phyloP scores from a whole-genome alignment of 257 asterid species.

The Lycium ferocissimum region DNA sequence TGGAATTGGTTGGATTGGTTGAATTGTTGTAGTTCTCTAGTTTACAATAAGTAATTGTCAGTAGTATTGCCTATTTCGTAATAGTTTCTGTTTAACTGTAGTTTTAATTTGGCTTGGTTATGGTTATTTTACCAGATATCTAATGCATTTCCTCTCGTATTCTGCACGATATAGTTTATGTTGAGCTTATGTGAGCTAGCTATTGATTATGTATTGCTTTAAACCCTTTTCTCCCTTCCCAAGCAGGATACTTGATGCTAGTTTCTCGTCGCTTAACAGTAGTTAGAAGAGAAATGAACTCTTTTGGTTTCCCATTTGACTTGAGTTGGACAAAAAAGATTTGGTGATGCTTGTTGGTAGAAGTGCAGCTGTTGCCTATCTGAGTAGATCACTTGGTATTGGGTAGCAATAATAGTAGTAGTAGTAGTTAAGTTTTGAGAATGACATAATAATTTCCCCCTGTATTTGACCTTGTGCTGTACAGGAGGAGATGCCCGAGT shows the following conservation, averaged over 20 bases:
- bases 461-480: constrained; percentile 82
- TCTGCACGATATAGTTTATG: constrained; percentile 49
- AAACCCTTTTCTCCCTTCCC: constrained; percentile 24
- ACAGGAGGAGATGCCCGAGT: constrained; percentile 65
- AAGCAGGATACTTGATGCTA: constrained; percentile 27
- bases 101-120: constrained; percentile 55
- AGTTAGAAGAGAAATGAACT: neutral
- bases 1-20: constrained; percentile 62
- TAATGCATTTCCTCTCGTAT: constrained; percentile 46
- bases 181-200: constrained; percentile 29
- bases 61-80: constrained; percentile 47
- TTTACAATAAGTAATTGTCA: constrained; percentile 58
- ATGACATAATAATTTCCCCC: constrained; percentile 63
- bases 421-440: constrained; percentile 62
- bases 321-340: constrained; percentile 16
- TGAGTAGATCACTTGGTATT: constrained; percentile 50
- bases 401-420: constrained; percentile 56
- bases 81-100: constrained; percentile 52
- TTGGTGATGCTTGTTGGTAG: constrained; percentile 30
- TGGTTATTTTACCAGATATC: constrained; percentile 41
- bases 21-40: constrained; percentile 52
- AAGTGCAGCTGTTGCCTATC: constrained; percentile 43
- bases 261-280: neutral
- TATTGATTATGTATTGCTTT: constrained; percentile 3
- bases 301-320: neutral